A percentile compares a stretch with the other conserved stretches of the same genome.
Evolutionary conservation across 768 basidiomycete genomes (phyloP).

Genomic region (Dictyophora rubrovolvata): DNA sequence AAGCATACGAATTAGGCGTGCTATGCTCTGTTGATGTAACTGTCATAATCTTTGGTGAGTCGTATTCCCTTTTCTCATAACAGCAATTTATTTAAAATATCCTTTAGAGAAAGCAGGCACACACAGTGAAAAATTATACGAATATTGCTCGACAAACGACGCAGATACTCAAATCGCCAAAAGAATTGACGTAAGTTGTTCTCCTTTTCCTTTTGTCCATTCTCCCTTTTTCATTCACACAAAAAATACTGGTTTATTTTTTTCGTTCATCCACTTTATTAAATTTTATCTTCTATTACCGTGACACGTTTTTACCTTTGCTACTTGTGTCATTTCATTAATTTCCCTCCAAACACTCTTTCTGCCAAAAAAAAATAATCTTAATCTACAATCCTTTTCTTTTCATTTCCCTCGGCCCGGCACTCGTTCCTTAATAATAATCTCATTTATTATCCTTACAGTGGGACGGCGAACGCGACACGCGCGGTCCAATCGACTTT

Average conservation of each 20-base stretch:
- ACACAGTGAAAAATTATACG: constrained; percentile 72
- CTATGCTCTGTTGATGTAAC: constrained; percentile 83
- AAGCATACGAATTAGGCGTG: constrained; percentile 85
- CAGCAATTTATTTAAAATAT: constrained; percentile 28
- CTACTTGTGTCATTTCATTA: background rate
- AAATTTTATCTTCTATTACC: no score
- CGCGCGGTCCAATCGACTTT: constrained; percentile 40
- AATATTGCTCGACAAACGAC: constrained; percentile 63
- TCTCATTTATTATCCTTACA: constrained; percentile 12
- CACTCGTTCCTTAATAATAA: background rate
- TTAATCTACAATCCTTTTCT: no score
- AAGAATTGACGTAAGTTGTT: constrained; percentile 40
- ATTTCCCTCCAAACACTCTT: background rate
- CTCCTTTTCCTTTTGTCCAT: background rate
- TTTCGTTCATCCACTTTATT: background rate
- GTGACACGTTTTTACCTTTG: no score
- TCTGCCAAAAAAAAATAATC: no score
- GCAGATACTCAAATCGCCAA: constrained; percentile 61
- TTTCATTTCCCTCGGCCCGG: no score
- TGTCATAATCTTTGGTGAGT: constrained; percentile 73
- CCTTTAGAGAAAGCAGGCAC: constrained; percentile 56
- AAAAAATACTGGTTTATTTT: background rate
- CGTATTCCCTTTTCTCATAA: constrained; percentile 6
- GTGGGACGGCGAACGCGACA: constrained; percentile 45
- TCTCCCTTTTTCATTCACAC: constrained; percentile 1